Base-by-base conservation (phyloP, 345 rosid species). In the Corchorus olitorius region DNA sequence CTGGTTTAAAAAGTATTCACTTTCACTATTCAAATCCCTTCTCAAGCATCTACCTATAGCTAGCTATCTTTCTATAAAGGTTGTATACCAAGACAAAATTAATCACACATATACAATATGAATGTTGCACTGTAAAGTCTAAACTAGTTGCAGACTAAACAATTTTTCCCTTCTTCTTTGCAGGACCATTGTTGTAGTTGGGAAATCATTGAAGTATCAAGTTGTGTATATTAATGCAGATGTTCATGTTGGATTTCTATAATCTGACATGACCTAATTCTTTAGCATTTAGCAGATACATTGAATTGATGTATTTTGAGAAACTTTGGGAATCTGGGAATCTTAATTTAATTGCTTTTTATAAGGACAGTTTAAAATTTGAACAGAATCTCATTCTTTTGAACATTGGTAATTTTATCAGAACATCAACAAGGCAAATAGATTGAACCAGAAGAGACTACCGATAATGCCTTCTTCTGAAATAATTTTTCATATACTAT, bases 81-180 rank as follows among this genome's bases (percentile, higher is more conserved):
- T 70, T 50, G 46, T 13, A 9, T 9, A 14, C 8, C 34, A 56
- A 69, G 20, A 48, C 48, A 22, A 68, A 11, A 19, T 3, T 0
- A 20, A 46, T 56, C 5, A 68, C 22, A 49, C 41, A 48, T 68
- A 16, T 15, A 15, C 14, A 1, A 17, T 52, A 46, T 52, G 48
- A 52, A 70, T 34, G 60, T 34, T 70, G 46, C 10, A 70, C 48
- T 70, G 48, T 34, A 53, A 53, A 70, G 61, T 46, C 46, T 70
- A 10, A 34, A 9, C 33, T 52, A 70, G 45, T 22, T n/a, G 35
- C 13, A 70, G 74, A 53, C 74, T 61, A 34, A 52, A 50, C 27
- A 7, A 4, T 8, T 49, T 49, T 16, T 58, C 49, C 4, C 15
- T 69, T 50, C 59, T 69, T 33, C 46, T 52, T 35, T 17, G 60